These are phyloP conservation scores for Cryphonectria parasitica DNA, from an alignment of 2,329 filamentous ascomycete genomes.

Conservation along the genomic window DNA sequence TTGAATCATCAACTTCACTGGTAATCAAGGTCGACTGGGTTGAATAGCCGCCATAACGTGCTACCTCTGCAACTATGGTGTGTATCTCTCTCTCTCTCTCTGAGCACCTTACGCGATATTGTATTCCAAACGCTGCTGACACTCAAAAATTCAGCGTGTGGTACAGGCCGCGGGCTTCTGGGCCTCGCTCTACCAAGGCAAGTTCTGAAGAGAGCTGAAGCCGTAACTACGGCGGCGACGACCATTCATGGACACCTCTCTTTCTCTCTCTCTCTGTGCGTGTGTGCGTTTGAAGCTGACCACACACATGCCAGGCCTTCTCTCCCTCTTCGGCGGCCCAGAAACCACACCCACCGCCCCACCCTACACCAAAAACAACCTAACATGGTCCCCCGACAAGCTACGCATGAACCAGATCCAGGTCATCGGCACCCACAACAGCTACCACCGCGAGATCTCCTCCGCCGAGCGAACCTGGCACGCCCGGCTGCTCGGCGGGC, in stretches of 20 bases:
- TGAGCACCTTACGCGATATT: background rate
- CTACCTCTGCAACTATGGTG: background rate
- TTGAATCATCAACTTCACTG: background rate
- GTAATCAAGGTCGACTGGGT: background rate
- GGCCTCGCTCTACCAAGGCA: conserved; percentile 7
- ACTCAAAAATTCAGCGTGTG: background rate
- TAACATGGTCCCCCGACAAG: conserved; percentile 37
- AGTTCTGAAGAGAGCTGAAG: background rate
- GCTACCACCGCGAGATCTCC: conserved; percentile 52
- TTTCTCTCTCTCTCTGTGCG: no score
- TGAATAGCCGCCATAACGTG: background rate
- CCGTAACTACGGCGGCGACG: no score
- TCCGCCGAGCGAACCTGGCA: conserved; percentile 46
- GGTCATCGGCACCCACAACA: conserved; percentile 55
- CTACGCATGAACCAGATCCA: conserved; percentile 57
- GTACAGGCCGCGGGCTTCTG: background rate
- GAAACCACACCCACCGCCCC: conserved; percentile 20
- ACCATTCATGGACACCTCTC: no score
- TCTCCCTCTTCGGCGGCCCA: conserved; percentile 35
- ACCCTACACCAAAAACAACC: conserved; percentile 36
- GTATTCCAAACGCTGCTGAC: background rate
- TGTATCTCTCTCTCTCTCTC: background rate
- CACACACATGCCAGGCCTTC: conserved; percentile 37
- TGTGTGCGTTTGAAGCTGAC: no score
- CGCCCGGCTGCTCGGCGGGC: conserved; percentile 41